Evolutionary conservation across 2,329 filamentous ascomycete genomes (phyloP).

Genomic region (Chrysosporium keratinophilum): DNA sequence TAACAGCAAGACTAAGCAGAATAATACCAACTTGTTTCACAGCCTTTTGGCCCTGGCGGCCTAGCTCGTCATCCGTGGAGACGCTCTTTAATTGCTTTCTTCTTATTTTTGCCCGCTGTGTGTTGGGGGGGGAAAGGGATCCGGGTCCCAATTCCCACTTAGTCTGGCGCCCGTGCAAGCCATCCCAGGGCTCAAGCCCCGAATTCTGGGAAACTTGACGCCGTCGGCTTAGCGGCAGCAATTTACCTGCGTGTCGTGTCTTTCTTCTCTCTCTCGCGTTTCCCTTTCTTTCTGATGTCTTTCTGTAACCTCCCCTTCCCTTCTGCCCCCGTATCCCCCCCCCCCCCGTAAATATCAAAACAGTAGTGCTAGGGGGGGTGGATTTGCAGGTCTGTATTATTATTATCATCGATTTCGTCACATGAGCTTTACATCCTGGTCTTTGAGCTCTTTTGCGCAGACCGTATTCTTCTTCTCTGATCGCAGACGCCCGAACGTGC

Average conservation of each 20-base stretch:
- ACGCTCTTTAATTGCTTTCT: neutral
- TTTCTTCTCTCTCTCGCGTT: neutral
- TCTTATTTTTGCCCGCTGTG: neutral
- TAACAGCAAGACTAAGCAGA: neutral
- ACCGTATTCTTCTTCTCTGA: neutral
- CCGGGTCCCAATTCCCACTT: slow-evolving; percentile 5
- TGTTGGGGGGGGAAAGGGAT: neutral
- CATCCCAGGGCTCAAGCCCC: slow-evolving; percentile 7
- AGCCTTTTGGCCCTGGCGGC: neutral
- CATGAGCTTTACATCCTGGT: slow-evolving; percentile 6
- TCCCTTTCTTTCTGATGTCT: neutral
- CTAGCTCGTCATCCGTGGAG: neutral
- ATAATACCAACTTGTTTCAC: slow-evolving; percentile 9
- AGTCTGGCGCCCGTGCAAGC: slow-evolving; percentile 2
- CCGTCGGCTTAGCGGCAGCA: neutral
- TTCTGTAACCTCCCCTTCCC: neutral
- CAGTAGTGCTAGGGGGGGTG: neutral
- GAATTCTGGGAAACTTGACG: slow-evolving; percentile 1
- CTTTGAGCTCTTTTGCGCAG: neutral
- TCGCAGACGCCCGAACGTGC: slow-evolving; percentile 2
- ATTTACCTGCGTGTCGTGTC: neutral
- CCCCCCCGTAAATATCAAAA: neutral
- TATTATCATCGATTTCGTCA: neutral
- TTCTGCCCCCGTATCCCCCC: neutral
- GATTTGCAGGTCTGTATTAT: neutral